phyloP scores from a whole-genome alignment of 495 filamentous ascomycete genomes.

The Podospora anserina region DNA sequence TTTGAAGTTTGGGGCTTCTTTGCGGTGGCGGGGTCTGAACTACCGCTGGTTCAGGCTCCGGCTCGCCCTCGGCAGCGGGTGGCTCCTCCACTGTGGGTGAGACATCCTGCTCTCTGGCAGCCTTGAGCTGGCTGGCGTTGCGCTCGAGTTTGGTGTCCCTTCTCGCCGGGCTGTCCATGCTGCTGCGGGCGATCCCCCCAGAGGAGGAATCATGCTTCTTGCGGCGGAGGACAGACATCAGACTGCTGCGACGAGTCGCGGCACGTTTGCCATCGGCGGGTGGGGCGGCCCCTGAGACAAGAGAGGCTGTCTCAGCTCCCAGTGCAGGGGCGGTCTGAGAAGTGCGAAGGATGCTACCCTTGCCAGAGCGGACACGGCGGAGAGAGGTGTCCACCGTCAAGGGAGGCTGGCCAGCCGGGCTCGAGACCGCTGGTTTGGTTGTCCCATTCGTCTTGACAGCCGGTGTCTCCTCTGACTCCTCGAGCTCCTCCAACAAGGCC shows the following conservation, averaged over 20 bases:
- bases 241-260: constrained; percentile 29
- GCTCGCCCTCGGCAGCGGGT: constrained; percentile 9
- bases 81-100: background rate
- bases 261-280: background rate
- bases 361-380: constrained; percentile 36
- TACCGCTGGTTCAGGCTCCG: background rate
- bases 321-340: constrained; percentile 27
- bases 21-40: background rate
- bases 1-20: constrained; percentile 35
- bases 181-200: constrained; percentile 44
- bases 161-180: constrained; percentile 47
- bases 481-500: constrained; percentile 35
- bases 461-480: constrained; percentile 38
- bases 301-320: background rate
- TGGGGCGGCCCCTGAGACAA: background rate
- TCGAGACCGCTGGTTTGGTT: constrained; percentile 12
- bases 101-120: constrained; percentile 21
- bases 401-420: background rate
- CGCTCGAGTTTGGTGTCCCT: constrained; percentile 52
- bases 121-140: constrained; percentile 40
- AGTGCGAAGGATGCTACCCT: constrained; percentile 26
- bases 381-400: constrained; percentile 15
- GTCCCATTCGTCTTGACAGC: constrained; percentile 26
- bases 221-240: constrained; percentile 47
- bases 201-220: constrained; percentile 40